Percentiles rank a stretch among this genome's conserved stretches.
Evolutionary conservation across 352 stramenopile genomes (phyloP).

Genomic region (Globisporangium middletonii): DNA sequence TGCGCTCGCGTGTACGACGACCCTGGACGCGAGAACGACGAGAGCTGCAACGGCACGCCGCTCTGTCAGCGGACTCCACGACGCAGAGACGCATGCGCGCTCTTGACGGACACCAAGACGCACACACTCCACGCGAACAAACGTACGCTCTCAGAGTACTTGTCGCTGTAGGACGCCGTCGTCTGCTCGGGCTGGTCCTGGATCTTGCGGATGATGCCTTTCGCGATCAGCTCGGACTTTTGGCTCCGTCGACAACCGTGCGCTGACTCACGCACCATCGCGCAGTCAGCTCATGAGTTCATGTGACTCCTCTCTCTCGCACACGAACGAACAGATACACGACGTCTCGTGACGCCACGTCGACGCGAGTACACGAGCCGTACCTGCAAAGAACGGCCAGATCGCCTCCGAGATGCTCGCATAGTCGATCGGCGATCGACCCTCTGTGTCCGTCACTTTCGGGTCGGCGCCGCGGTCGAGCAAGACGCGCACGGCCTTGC

Average conservation of each 20-base stretch:
- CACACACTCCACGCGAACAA: not conserved
- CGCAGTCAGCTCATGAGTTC: not conserved
- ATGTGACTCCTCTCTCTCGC: too few relatives aligned
- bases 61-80: not conserved
- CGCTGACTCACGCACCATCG: slow-evolving; percentile 14
- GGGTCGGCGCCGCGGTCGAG: slow-evolving; percentile 43
- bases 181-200: slow-evolving; percentile 42
- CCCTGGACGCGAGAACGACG: slow-evolving; percentile 64
- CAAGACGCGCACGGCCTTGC: slow-evolving; percentile 51
- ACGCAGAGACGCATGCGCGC: not conserved
- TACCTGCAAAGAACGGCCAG: slow-evolving; percentile 61
- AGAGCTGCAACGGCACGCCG: slow-evolving; percentile 35
- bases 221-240: slow-evolving; percentile 49
- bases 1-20: slow-evolving; percentile 67
- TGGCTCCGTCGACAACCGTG: slow-evolving; percentile 41
- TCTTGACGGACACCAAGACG: not conserved
- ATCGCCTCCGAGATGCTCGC: slow-evolving; percentile 71
- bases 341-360: too few relatives aligned
- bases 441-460: slow-evolving; percentile 34
- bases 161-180: slow-evolving; percentile 21
- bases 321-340: too few relatives aligned
- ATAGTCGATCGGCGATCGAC: slow-evolving; percentile 50
- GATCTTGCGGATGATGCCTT: slow-evolving; percentile 67
- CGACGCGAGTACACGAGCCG: not conserved
- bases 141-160: slow-evolving; percentile 20